Evolutionary conservation across 805 yeast species (phyloP).

Genomic region (Yamadazyma ubonensis): DNA sequence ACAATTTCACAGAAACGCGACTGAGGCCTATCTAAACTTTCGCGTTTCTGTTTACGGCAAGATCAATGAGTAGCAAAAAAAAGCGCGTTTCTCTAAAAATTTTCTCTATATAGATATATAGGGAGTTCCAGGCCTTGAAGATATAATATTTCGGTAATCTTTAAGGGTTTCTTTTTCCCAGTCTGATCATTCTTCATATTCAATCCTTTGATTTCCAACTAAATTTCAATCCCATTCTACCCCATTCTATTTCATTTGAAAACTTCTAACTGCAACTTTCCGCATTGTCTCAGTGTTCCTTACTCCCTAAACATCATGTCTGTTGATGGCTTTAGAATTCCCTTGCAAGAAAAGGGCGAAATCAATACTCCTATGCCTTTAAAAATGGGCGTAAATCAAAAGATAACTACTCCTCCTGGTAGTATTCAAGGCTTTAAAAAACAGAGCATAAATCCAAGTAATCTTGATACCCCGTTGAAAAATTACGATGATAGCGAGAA

Average conservation of each 20-base stretch:
- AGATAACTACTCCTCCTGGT: conserved; percentile 39
- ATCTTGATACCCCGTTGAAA: conserved; percentile 14
- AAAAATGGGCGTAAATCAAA: conserved; percentile 15
- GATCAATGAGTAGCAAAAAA: conserved; percentile 3
- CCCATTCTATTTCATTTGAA: too few relatives aligned
- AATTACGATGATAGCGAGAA: conserved; percentile 9
- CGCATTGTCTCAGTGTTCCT: not conserved
- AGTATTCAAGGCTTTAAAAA: conserved; percentile 7
- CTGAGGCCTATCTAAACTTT: not conserved
- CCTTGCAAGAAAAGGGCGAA: conserved; percentile 17
- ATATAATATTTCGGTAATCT: conserved; percentile 1
- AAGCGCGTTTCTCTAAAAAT: conserved; percentile 9
- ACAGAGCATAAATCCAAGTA: not conserved
- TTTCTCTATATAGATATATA: conserved; percentile 8
- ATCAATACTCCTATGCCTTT: conserved; percentile 14
- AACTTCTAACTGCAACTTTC: too few relatives aligned
- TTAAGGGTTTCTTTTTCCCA: conserved; percentile 3
- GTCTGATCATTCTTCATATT: not conserved
- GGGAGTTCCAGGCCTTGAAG: conserved; percentile 2
- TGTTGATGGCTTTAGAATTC: conserved; percentile 15
- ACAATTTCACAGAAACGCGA: conserved; percentile 10
- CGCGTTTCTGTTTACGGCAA: conserved; percentile 8
- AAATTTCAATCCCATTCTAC: not conserved
- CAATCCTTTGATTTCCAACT: not conserved
- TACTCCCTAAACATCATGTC: conserved; percentile 8